Conservation (phyloP, 192 early-diverging fungal genomes). For the Backusella westeae region DNA sequence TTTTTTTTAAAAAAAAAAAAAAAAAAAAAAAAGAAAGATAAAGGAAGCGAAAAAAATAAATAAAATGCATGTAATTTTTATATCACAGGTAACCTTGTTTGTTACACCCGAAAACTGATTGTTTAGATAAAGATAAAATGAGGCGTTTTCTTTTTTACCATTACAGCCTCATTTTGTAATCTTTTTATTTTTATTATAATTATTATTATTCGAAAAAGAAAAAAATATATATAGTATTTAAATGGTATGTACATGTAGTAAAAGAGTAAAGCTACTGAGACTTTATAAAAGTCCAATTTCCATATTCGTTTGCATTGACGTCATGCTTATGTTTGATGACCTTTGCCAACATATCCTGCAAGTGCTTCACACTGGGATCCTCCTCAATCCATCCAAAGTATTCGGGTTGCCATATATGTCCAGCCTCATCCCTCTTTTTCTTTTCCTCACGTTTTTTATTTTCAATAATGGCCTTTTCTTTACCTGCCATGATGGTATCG, state of each 20-base stretch:
- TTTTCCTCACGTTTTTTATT: slow-evolving; percentile 57
- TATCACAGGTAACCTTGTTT: background rate
- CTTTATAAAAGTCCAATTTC: slow-evolving; percentile 6
- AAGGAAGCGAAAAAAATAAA: background rate
- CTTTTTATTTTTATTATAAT: background rate
- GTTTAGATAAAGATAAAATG: background rate
- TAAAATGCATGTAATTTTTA: background rate
- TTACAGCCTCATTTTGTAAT: background rate
- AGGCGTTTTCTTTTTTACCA: background rate
- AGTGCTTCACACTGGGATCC: background rate
- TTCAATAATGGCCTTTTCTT: slow-evolving; percentile 63
- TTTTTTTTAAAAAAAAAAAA: background rate
- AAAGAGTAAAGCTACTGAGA: background rate
- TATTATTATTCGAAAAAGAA: background rate
- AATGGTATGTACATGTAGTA: background rate
- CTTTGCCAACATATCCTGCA: slow-evolving; percentile 19
- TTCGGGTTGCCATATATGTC: slow-evolving; percentile 17
- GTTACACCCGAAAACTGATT: background rate
- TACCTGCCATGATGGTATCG: slow-evolving; percentile 59
- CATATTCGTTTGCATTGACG: background rate
- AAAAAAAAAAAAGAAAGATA: background rate
- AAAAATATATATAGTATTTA: background rate
- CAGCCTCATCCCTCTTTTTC: slow-evolving; percentile 51
- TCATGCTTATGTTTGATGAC: slow-evolving; percentile 2
- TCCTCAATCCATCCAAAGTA: slow-evolving; percentile 24